Base-by-base conservation (phyloP, 139 green algal genomes). In the Dunaliella primolecta region DNA sequence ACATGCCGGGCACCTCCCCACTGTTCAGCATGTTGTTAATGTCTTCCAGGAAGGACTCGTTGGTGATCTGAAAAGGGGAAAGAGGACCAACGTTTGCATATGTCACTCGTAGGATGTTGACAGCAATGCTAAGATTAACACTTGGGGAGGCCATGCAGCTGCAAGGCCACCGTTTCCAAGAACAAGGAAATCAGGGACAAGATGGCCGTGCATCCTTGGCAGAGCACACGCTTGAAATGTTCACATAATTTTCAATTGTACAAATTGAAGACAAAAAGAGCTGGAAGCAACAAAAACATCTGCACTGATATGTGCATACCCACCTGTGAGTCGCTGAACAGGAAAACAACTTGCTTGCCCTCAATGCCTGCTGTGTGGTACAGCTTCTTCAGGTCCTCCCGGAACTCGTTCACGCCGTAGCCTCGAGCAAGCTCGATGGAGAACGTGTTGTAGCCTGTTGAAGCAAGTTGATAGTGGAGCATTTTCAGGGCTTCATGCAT, bases 21-120 rank as follows among this genome's bases (percentile, higher is more conserved):
- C 86, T 93, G 89, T 96, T 96, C 74, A 97, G 93, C 86, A 97
- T 91, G 87, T 95, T 96, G 90, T 96, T 96, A 80, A 96, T 94
- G 88, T 96, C 94, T 87, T 97, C 94, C 27, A 97, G 84, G 89
- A 96, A 95, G 3, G 34, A 72, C 90, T 96, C 94, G 27, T 87
- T 82, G 55, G 94, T 87, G 76, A 97, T 95, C 84, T 91, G 76
- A 3, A 75, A 15, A n/a, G n/a, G 20, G 56, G 56, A 72, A 23
- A 72, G 20, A 23, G 56, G 23, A 23, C 20, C 56, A 72, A 23
- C 23, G 23, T 20, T 23, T 72, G 56, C n/a, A n/a, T n/a, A n/a
- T n/a, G n/a, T n/a, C n/a, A n/a, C n/a, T n/a, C n/a, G n/a, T n/a
- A n/a, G n/a, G n/a, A n/a, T n/a, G n/a, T n/a, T n/a, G n/a, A n/a